Base-by-base conservation (phyloP, 495 filamentous ascomycete species). In the Parathielavia appendiculata region DNA sequence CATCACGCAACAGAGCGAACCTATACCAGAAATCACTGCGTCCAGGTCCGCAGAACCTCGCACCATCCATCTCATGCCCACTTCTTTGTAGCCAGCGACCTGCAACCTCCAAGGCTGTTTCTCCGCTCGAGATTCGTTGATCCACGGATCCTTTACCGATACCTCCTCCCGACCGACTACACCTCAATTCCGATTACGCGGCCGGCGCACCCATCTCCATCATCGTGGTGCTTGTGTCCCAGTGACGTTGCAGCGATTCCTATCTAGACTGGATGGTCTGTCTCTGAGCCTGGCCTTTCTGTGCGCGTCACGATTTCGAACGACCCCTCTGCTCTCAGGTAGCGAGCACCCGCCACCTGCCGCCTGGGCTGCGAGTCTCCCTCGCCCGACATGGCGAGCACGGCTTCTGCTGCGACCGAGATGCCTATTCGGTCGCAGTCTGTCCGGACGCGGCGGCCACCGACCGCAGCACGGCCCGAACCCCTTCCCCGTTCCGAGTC, bases 351-450 rank as follows among this genome's bases (percentile, higher is more conserved):
- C 39, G 45, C 40, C 45, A 6, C 3, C 22, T 22, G 35, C 46
- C 32, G 14, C 53, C 43, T 32, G 41, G 14, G 35, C 45, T n/a
- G 44, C 19, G 39, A 30, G 36, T 44, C 36, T 23, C 38, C 40
- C 47, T 50, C 36, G 4, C 22, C 51, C 10, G 16, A 50, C 56
- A 71, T 71, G 69, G 60, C 69, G 44, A 69, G 65, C 43, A 60
- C 69, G 9, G 51, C 67, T 41, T 54, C 67, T 36, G 56, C 63
- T 41, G 66, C 65, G 58, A 62, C 65, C 52, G 69, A 71, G 41
- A 41, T 68, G 56, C 69, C 69, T 45, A 68, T 71, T 40, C 69
- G 69, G 19, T 71, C 69, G 54, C 69, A 71, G 51, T 71, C 69
- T 41, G 67, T 68, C 45, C 65, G 69, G 23, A 70, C 69, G 26